Conservation (phyloP, 768 basidiomycete genomes). For the Cystobasidium onofrii region DNA sequence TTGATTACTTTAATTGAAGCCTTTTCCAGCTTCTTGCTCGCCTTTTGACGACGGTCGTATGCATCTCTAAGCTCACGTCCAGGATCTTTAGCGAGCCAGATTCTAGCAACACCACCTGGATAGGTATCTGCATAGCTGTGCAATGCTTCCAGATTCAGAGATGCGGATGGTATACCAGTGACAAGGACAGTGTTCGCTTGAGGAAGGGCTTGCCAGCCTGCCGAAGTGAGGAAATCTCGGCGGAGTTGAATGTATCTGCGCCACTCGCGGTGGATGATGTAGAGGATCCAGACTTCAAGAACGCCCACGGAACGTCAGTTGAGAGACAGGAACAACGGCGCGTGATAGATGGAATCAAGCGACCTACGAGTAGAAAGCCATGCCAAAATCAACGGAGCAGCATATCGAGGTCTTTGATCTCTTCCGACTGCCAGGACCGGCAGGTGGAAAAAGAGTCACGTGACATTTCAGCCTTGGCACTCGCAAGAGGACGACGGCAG, state of each 20-base stretch:
- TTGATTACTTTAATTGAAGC: slow-evolving; percentile 72
- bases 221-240: slow-evolving; percentile 30
- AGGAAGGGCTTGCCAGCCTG: neutral
- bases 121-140: slow-evolving; percentile 48
- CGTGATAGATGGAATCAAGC: neutral
- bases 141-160: slow-evolving; percentile 8
- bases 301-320: neutral
- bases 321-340: neutral
- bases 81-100: slow-evolving; percentile 77
- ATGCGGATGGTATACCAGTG: slow-evolving; percentile 25
- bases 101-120: slow-evolving; percentile 78
- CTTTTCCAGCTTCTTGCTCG: slow-evolving; percentile 70
- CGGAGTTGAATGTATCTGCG: slow-evolving; percentile 6
- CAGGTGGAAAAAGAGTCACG: neutral
- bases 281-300: slow-evolving; percentile 33
- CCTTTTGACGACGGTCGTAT: slow-evolving; percentile 65
- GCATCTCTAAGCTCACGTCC: slow-evolving; percentile 58
- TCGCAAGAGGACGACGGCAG: slow-evolving; percentile 61
- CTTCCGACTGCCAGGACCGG: slow-evolving; percentile 29
- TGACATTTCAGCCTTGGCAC: slow-evolving; percentile 48
- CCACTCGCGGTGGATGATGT: slow-evolving; percentile 22
- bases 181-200: slow-evolving; percentile 33
- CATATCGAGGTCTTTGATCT: slow-evolving; percentile 55
- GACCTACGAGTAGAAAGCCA: slow-evolving; percentile 46
- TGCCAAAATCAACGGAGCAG: slow-evolving; percentile 67